Evolutionary conservation across 169 alveolate species (phyloP).

Genomic region (Plasmodium yoelii): DNA sequence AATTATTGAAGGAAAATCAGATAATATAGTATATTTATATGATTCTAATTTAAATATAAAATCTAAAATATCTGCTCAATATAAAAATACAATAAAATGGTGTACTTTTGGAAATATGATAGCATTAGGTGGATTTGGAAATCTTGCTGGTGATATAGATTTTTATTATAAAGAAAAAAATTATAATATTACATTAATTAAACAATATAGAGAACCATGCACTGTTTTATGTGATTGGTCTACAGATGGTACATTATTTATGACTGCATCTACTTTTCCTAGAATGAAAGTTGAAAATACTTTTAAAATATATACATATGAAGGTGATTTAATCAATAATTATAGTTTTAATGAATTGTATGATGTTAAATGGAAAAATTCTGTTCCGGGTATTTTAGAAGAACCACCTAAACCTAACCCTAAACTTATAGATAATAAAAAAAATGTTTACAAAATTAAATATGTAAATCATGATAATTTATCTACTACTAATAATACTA

Average conservation of each 20-base stretch:
- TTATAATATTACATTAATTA: constrained; percentile 75
- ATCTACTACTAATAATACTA: background rate
- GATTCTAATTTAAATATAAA: constrained; percentile 74
- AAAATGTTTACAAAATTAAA: constrained; percentile 47
- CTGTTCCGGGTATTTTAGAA: constrained; percentile 6
- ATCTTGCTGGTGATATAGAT: constrained; percentile 84
- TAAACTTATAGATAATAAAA: constrained; percentile 35
- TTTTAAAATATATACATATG: constrained; percentile 82
- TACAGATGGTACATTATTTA: constrained; percentile 79
- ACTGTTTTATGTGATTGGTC: constrained; percentile 88
- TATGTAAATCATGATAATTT: background rate
- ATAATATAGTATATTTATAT: constrained; percentile 80
- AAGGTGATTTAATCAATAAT: constrained; percentile 79
- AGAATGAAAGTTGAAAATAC: constrained; percentile 87
- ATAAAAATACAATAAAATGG: constrained; percentile 86
- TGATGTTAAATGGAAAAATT: constrained; percentile 58
- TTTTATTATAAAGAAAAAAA: constrained; percentile 78
- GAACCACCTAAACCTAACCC: constrained; percentile 58
- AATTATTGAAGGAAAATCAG: constrained; percentile 84
- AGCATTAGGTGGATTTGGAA: constrained; percentile 86
- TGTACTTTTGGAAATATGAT: constrained; percentile 85
- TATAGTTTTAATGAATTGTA: constrained; percentile 39
- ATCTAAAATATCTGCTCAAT: constrained; percentile 78
- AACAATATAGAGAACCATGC: constrained; percentile 82
- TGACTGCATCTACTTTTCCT: constrained; percentile 87